phyloP scores from a whole-genome alignment of 2,329 filamentous ascomycete species.

The Curvularia lunata region DNA sequence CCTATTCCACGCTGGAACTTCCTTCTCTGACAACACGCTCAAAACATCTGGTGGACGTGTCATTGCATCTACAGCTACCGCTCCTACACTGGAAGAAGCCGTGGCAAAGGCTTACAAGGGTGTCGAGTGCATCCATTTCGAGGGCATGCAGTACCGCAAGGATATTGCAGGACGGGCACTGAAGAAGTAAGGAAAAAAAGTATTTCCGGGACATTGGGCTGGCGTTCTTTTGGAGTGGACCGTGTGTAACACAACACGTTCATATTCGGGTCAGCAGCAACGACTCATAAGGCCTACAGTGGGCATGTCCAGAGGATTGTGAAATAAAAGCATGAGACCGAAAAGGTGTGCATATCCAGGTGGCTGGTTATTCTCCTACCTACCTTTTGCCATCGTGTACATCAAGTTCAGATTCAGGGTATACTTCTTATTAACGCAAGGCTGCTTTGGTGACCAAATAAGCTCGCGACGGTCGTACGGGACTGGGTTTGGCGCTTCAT shows the following conservation, averaged over 20 bases:
- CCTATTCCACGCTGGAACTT: conserved; percentile 93
- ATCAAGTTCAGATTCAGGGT: background rate
- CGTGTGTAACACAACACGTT: background rate
- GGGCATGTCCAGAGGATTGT: background rate
- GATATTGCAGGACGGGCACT: conserved; percentile 76
- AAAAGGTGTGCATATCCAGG: background rate
- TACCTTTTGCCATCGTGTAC: conserved; percentile 8
- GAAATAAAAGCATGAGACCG: background rate
- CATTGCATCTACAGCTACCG: conserved; percentile 87
- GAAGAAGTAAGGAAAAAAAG: conserved; percentile 30
- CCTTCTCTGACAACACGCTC: conserved; percentile 65
- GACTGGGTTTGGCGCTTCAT: background rate
- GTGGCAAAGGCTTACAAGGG: conserved; percentile 88
- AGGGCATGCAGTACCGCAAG: conserved; percentile 88
- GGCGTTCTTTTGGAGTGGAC: conserved; percentile 3
- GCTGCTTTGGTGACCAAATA: background rate
- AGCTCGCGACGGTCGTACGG: background rate
- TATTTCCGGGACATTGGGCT: background rate
- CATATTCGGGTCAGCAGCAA: background rate
- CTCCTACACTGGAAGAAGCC: conserved; percentile 76
- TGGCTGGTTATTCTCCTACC: background rate
- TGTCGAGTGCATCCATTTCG: conserved; percentile 79
- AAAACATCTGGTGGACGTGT: conserved; percentile 86
- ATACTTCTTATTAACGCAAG: background rate
- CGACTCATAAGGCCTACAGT: background rate